Evolutionary conservation across 805 yeast genomes (phyloP).

Genomic region (Wickerhamomyces rabaulensis): DNA sequence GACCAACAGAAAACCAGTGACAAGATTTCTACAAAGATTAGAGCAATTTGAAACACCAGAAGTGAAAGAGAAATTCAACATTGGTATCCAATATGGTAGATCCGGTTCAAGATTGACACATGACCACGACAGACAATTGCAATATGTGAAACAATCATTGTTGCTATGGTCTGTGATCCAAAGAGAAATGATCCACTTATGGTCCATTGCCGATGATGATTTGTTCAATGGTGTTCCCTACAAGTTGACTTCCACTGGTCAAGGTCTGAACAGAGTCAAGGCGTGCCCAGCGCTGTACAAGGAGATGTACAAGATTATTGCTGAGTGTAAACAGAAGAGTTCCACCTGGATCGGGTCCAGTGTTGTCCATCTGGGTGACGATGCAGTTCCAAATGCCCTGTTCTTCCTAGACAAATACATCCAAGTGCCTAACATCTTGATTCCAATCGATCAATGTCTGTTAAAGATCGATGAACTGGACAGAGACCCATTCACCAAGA

Average conservation of each 20-base stretch:
- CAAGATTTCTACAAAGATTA: constrained; percentile 52
- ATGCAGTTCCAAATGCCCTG: constrained; percentile 78
- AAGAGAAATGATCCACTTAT: constrained; percentile 70
- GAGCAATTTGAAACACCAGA: constrained; percentile 42
- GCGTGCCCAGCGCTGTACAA: constrained; percentile 64
- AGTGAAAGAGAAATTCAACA: constrained; percentile 33
- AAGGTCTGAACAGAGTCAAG: constrained; percentile 74
- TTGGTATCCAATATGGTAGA: constrained; percentile 62
- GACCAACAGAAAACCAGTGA: constrained; percentile 63
- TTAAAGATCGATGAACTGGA: constrained; percentile 48
- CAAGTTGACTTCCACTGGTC: constrained; percentile 67
- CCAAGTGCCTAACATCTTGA: constrained; percentile 73
- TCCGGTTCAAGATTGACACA: constrained; percentile 72
- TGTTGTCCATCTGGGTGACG: constrained; percentile 78
- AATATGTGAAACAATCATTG: constrained; percentile 70
- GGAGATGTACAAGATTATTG: constrained; percentile 63
- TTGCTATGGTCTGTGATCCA: constrained; percentile 73
- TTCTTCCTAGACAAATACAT: constrained; percentile 76
- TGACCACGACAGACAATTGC: constrained; percentile 64
- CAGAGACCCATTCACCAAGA: constrained; percentile 40
- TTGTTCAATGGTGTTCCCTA: constrained; percentile 51
- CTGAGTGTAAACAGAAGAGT: constrained; percentile 58
- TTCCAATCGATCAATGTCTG: constrained; percentile 62
- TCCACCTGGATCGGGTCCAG: constrained; percentile 76
- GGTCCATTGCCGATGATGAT: constrained; percentile 76